Evolutionary conservation across 352 stramenopile species (phyloP).

Genomic region (Phytophthora syringae): DNA sequence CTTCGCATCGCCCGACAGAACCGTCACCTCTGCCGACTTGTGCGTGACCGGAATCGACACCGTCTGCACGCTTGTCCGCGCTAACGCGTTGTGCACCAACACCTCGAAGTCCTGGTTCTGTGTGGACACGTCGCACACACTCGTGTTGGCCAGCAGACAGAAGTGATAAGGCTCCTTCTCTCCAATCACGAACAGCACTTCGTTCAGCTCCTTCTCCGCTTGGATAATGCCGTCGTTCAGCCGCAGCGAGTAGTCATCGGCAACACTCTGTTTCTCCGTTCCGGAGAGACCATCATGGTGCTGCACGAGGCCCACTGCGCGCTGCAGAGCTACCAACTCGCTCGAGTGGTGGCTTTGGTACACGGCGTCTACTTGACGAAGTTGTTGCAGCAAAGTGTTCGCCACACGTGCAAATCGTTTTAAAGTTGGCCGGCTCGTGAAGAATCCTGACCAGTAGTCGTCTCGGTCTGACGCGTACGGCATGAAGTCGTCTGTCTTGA

Average conservation of each 20-base stretch:
- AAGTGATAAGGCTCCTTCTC: slow-evolving; percentile 70
- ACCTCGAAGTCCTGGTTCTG: slow-evolving; percentile 74
- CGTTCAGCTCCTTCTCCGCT: slow-evolving; percentile 70
- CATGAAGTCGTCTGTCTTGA: slow-evolving; percentile 98
- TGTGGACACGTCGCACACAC: slow-evolving; percentile 86
- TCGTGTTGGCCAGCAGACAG: slow-evolving; percentile 91
- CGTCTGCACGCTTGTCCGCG: slow-evolving; percentile 62
- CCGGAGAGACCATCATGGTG: slow-evolving; percentile 97
- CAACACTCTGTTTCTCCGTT: slow-evolving; percentile 96
- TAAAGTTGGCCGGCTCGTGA: slow-evolving; percentile 92
- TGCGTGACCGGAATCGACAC: slow-evolving; percentile 66
- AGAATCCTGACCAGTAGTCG: slow-evolving; percentile 97
- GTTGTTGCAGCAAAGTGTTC: slow-evolving; percentile 89
- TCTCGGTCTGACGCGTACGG: slow-evolving; percentile 94
- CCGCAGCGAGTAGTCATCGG: slow-evolving; percentile 95
- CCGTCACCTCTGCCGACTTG: slow-evolving; percentile 45
- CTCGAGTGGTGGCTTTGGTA: slow-evolving; percentile 69
- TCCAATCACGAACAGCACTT: slow-evolving; percentile 78
- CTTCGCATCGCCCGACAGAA: slow-evolving; percentile 43
- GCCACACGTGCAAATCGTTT: slow-evolving; percentile 93
- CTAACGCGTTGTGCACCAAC: slow-evolving; percentile 73
- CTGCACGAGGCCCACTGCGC: slow-evolving; percentile 93
- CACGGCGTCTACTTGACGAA: slow-evolving; percentile 91
- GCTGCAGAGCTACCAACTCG: slow-evolving; percentile 74
- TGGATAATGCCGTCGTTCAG: slow-evolving; percentile 86